Conservation (phyloP, 1,284 basidiomycete genomes). For the Malassezia cuniculi region DNA sequence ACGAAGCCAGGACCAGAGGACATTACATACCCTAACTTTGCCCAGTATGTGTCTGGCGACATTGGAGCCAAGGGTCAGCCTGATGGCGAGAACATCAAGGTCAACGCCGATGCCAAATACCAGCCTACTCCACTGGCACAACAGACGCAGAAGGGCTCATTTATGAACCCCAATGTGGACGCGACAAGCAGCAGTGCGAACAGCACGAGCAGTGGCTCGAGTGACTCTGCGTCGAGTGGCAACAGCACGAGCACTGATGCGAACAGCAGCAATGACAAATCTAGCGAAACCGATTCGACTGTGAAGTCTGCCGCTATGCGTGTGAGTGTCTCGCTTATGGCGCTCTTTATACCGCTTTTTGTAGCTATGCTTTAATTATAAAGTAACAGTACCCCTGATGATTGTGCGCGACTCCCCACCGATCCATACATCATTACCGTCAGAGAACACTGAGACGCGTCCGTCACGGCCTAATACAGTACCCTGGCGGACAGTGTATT, state of each 20-base stretch:
- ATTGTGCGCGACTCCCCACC: no score
- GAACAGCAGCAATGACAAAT: no score
- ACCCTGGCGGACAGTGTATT: conserved; percentile 6
- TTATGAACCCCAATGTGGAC: neutral
- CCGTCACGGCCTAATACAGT: conserved; percentile 1
- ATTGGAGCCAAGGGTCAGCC: conserved; percentile 28
- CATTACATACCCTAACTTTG: conserved; percentile 43
- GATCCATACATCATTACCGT: conserved; percentile 2
- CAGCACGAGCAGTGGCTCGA: neutral
- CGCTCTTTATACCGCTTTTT: no score
- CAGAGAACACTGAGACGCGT: neutral
- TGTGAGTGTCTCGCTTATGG: no score
- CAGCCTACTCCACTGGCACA: neutral
- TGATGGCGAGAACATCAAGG: conserved; percentile 15
- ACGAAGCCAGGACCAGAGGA: conserved; percentile 48
- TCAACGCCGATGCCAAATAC: neutral
- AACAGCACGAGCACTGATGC: no score
- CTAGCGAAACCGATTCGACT: no score
- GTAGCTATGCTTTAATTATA: no score
- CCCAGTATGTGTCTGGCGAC: conserved; percentile 24
- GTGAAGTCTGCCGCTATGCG: no score
- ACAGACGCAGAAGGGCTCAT: no score
- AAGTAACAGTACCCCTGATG: no score
- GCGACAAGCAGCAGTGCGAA: neutral
- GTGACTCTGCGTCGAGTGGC: neutral